phyloP scores from a whole-genome alignment of 345 rosid genomes.

The Arabidopsis suecica region DNA sequence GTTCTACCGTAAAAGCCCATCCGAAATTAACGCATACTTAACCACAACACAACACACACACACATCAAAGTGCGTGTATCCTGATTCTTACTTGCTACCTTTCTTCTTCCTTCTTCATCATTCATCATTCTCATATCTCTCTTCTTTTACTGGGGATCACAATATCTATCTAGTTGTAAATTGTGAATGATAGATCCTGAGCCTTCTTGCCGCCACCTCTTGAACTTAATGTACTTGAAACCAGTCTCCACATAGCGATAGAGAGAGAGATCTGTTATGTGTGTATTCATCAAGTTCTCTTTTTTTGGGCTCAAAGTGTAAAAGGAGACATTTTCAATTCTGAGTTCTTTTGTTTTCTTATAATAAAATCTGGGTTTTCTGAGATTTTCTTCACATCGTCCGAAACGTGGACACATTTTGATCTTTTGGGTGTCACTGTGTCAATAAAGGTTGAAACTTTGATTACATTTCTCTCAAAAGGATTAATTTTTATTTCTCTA shows the following conservation, averaged over 20 bases:
- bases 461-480: not conserved
- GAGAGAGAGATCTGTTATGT: conserved; percentile 19
- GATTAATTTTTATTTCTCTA: not conserved
- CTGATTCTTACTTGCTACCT: conserved; percentile 18
- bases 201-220: not conserved
- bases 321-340: too few relatives aligned
- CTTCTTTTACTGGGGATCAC: not conserved
- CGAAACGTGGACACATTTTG: conserved; percentile 13
- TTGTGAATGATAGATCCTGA: conserved; percentile 5
- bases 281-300: not conserved
- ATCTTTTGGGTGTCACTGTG: conserved; percentile 13
- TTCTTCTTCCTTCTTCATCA: conserved; percentile 1
- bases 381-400: conserved; percentile 17
- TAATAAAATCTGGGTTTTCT: not conserved
- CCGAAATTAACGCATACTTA: conserved; percentile 16
- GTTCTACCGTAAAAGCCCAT: conserved; percentile 15
- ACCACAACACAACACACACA: not conserved
- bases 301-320: not conserved
- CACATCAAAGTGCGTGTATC: conserved; percentile 12
- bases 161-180: not conserved
- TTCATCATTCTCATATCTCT: not conserved
- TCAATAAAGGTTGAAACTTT: conserved; percentile 9
- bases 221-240: not conserved
- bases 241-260: conserved; percentile 4
- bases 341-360: too few relatives aligned